A percentile compares a stretch with the other conserved stretches of the same genome.
These are phyloP conservation scores for Cyclotella cryptica DNA, from an alignment of 108 stramenopile species.

Conservation along the genomic window DNA sequence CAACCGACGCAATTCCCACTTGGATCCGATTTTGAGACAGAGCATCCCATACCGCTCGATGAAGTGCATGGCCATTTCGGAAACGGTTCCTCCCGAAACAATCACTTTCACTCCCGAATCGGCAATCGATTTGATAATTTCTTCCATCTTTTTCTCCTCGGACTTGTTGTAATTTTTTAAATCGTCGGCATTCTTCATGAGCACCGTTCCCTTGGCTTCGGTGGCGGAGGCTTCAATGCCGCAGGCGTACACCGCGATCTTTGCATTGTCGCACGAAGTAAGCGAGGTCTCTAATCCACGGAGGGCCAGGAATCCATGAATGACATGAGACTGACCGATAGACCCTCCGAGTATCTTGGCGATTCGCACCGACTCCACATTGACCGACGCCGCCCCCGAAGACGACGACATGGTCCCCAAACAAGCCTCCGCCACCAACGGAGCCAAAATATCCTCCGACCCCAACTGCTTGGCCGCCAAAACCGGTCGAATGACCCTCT, in stretches of 20 bases:
- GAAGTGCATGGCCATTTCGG: conserved; percentile 97
- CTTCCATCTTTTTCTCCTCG: conserved; percentile 97
- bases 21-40: conserved; percentile 90
- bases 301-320: conserved; percentile 94
- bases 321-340: conserved; percentile 80
- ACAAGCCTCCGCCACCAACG: conserved; percentile 94
- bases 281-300: conserved; percentile 85
- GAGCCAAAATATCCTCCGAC: conserved; percentile 81
- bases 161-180: conserved; percentile 97
- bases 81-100: conserved; percentile 92
- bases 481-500: conserved; percentile 79
- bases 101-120: conserved; percentile 92
- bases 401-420: conserved; percentile 78
- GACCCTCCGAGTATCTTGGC: conserved; percentile 94
- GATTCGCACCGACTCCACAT: conserved; percentile 93
- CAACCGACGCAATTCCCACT: conserved; percentile 98
- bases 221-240: conserved; percentile 95
- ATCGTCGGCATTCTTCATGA: conserved; percentile 98
- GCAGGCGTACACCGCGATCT: conserved; percentile 95
- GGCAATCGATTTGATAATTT: conserved; percentile 94
- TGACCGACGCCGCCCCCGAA: conserved; percentile 44
- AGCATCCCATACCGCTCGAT: conserved; percentile 94
- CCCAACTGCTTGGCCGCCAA: conserved; percentile 94
- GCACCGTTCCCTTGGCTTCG: conserved; percentile 99
- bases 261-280: conserved; percentile 81